These are phyloP conservation scores for Suillus plorans DNA, from an alignment of 768 basidiomycete species.

Conservation along the genomic window DNA sequence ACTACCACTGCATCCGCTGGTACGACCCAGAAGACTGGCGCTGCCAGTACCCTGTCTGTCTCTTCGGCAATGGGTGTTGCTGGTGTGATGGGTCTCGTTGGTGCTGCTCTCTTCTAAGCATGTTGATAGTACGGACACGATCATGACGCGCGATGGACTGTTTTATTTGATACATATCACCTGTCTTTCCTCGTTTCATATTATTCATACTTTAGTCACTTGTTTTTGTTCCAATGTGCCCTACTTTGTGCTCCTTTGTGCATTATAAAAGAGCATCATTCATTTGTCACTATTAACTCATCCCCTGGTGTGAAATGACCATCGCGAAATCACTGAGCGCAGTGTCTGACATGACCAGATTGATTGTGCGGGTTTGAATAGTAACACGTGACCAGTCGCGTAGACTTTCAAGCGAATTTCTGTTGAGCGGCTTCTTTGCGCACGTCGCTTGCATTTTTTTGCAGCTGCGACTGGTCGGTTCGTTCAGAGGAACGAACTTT, in stretches of 20 bases:
- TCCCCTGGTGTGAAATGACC: background rate
- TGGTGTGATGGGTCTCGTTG: slow-evolving; percentile 50
- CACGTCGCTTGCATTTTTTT: slow-evolving; percentile 8
- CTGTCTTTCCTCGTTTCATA: slow-evolving; percentile 8
- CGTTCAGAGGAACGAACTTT: slow-evolving; percentile 4
- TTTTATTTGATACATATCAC: slow-evolving; percentile 20
- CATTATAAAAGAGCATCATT: background rate
- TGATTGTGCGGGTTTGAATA: background rate
- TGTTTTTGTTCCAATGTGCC: background rate
- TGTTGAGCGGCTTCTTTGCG: slow-evolving; percentile 3
- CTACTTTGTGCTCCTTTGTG: background rate
- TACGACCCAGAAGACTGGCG: slow-evolving; percentile 28
- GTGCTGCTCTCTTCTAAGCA: slow-evolving; percentile 46
- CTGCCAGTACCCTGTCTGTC: slow-evolving; percentile 29
- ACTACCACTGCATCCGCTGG: slow-evolving; percentile 15
- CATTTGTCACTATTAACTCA: background rate
- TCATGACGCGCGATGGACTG: slow-evolving; percentile 16
- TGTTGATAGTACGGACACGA: background rate
- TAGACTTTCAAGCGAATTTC: slow-evolving; percentile 8
- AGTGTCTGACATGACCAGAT: background rate
- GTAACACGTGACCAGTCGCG: slow-evolving; percentile 8
- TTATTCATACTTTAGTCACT: background rate
- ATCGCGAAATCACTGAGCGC: background rate
- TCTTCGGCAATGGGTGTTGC: slow-evolving; percentile 44
- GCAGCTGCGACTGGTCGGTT: slow-evolving; percentile 6